These are phyloP conservation scores for Pythium chondricola DNA, from an alignment of 352 stramenopile genomes.

Conservation along the genomic window DNA sequence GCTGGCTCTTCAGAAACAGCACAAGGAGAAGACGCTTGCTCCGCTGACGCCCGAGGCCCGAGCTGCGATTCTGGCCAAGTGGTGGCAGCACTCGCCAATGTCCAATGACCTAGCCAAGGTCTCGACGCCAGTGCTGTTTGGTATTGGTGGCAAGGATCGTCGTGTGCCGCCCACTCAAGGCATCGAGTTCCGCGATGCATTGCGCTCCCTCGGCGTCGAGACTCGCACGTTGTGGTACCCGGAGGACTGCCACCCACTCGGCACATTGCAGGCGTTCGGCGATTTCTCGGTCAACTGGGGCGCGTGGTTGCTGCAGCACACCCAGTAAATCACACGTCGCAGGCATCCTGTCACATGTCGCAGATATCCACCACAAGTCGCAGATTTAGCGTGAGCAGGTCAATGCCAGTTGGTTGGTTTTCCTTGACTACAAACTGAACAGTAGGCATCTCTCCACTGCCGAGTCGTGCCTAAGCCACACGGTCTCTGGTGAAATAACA, in stretches of 20 bases:
- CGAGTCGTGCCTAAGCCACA: too few relatives aligned
- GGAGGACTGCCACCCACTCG: conserved; percentile 65
- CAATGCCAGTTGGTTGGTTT: too few relatives aligned
- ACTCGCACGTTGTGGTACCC: conserved; percentile 69
- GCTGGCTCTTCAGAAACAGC: conserved; percentile 31
- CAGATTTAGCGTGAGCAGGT: too few relatives aligned
- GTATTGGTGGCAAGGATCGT: conserved; percentile 88
- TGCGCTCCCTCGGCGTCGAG: conserved; percentile 48
- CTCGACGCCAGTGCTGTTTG: conserved; percentile 87
- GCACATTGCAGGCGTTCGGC: conserved; percentile 51
- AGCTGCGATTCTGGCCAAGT: conserved; percentile 54
- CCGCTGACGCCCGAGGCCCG: conserved; percentile 38
- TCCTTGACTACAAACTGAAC: too few relatives aligned
- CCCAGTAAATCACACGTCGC: conserved; percentile 2
- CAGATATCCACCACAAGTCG: too few relatives aligned
- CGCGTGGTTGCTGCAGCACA: conserved; percentile 61
- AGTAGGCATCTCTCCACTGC: too few relatives aligned
- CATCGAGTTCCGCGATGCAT: conserved; percentile 89
- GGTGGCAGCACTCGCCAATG: conserved; percentile 89
- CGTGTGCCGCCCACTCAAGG: conserved; percentile 89
- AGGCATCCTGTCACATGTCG: neutral
- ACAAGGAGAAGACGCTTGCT: conserved; percentile 19
- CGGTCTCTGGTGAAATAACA: too few relatives aligned
- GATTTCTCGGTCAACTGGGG: conserved; percentile 78
- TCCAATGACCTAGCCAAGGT: conserved; percentile 80